Percentiles rank a stretch among this genome's conserved stretches.
Evolutionary conservation across 257 asterid species (phyloP).

Genomic region (Solanum sejunctum): DNA sequence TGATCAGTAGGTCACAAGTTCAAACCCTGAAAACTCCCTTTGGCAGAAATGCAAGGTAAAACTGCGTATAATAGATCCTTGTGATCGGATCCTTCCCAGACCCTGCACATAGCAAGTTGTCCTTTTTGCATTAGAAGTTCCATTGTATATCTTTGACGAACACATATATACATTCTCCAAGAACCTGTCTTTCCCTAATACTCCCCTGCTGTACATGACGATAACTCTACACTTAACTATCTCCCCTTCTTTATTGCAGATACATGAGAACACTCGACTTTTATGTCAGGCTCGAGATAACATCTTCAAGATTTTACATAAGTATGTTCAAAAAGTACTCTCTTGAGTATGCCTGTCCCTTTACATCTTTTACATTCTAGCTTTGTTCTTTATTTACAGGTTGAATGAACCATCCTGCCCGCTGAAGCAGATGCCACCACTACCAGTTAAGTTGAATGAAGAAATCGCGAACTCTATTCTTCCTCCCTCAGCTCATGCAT

Average conservation of each 20-base stretch:
- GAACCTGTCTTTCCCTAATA: not conserved
- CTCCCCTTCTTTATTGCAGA: constrained; percentile 24
- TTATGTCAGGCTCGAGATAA: constrained; percentile 70
- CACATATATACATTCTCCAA: not conserved
- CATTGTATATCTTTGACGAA: not conserved
- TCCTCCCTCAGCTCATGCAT: constrained; percentile 26
- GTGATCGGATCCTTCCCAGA: too few species aligned
- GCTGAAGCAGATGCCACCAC: constrained; percentile 62
- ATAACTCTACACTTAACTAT: not conserved
- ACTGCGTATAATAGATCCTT: too few species aligned
- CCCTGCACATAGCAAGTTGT: too few species aligned
- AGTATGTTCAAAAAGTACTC: constrained; percentile 22
- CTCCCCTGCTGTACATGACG: not conserved
- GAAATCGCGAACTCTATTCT: constrained; percentile 67
- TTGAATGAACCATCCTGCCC: constrained; percentile 35
- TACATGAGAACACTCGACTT: constrained; percentile 59
- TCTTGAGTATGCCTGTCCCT: not conserved
- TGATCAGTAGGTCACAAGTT: too few species aligned
- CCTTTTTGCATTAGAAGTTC: not conserved
- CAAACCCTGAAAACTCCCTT: too few species aligned
- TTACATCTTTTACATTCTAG: not conserved
- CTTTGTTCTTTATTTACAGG: constrained; percentile 21
- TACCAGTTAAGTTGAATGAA: constrained; percentile 46
- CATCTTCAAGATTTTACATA: constrained; percentile 44
- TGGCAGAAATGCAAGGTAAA: too few species aligned